Evolutionary conservation across 306 rosid species (phyloP).

Genomic region (Myrica gale): DNA sequence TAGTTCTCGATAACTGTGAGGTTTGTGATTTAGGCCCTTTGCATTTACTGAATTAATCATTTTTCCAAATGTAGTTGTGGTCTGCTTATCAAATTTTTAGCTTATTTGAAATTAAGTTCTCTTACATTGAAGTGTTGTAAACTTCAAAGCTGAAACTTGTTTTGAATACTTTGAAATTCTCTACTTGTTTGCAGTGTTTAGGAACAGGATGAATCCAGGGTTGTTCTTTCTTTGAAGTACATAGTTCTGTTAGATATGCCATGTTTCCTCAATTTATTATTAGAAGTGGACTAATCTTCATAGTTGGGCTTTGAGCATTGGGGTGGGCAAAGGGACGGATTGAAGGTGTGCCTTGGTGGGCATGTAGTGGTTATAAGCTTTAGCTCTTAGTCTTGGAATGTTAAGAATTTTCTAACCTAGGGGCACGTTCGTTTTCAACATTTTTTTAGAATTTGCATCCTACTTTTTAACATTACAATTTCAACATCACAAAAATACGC

Average conservation of each 20-base stretch:
- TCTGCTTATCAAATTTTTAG: slow-evolving; percentile 2
- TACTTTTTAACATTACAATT: too few species aligned
- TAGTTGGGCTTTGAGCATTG: neutral
- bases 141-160: neutral
- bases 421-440: too few species aligned
- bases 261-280: neutral
- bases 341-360: neutral
- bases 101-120: neutral
- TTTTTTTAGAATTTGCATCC: too few species aligned
- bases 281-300: neutral
- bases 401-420: neutral
- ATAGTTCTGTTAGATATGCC: neutral
- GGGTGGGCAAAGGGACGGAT: neutral
- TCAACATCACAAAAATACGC: too few species aligned
- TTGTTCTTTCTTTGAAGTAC: neutral
- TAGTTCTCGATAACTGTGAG: slow-evolving; percentile 95
- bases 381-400: neutral
- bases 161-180: neutral
- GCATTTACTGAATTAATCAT: slow-evolving; percentile 8
- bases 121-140: neutral
- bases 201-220: neutral
- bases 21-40: slow-evolving; percentile 35
- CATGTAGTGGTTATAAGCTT: too few species aligned
- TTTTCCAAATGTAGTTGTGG: slow-evolving; percentile 15
- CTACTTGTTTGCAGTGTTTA: neutral